phyloP scores from a whole-genome alignment of 148 eudicot species.

The Rhododendron vialii region DNA sequence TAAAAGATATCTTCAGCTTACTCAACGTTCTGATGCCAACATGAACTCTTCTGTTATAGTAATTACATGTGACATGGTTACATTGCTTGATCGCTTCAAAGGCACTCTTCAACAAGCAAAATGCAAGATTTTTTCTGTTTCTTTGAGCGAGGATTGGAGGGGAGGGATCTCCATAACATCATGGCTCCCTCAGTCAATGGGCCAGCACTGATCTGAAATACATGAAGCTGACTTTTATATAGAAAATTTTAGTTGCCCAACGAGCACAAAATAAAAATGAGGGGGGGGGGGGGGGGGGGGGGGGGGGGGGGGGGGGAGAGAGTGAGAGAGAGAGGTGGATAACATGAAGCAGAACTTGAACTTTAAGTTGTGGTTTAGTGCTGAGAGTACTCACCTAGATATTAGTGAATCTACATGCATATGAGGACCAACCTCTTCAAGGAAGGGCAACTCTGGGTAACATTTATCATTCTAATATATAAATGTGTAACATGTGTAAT shows the following conservation, averaged over 20 bases:
- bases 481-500: not conserved
- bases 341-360: not conserved
- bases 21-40: not conserved
- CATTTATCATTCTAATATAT: not conserved
- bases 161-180: not conserved
- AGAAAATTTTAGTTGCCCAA: not conserved
- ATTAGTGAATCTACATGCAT: not conserved
- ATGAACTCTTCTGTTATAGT: not conserved
- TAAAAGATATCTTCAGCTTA: not conserved
- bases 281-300: not conserved
- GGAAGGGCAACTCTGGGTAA: not conserved
- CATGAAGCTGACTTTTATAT: not conserved
- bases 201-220: not conserved
- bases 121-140: not conserved
- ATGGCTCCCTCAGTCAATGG: not conserved
- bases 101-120: conserved; percentile 4
- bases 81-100: not conserved
- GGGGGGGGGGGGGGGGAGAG: not conserved
- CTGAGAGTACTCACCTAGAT: not conserved
- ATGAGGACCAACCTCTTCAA: not conserved
- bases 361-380: not conserved
- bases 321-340: not conserved
- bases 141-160: not conserved
- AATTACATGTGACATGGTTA: not conserved
- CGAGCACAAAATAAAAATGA: not conserved